Evolutionary conservation across 306 rosid species (phyloP).

Genomic region (Vigna radiata): DNA sequence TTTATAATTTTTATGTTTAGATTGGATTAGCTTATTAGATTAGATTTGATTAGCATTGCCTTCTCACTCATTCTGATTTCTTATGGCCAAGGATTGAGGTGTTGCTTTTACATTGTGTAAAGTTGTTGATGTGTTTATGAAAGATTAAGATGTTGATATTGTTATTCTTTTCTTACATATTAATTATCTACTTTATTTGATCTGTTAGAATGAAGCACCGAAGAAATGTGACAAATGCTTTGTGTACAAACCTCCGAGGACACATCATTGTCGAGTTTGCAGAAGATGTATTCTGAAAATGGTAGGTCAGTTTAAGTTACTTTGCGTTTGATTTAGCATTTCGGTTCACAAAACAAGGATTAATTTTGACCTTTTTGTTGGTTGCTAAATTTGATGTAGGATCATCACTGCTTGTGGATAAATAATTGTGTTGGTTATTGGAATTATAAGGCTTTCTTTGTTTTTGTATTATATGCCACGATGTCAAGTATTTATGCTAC

Average conservation of each 20-base stretch:
- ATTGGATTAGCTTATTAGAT: neutral
- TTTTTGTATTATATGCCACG: constrained; percentile 64
- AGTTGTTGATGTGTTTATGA: constrained; percentile 26
- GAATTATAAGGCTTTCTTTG: constrained; percentile 85
- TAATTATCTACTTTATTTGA: constrained; percentile 26
- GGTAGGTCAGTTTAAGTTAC: constrained; percentile 65
- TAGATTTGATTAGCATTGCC: neutral
- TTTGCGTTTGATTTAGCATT: constrained; percentile 20
- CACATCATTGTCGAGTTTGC: constrained; percentile 96
- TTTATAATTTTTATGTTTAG: neutral
- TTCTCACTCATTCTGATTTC: neutral
- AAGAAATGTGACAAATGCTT: constrained; percentile 81
- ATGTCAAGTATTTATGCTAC: constrained; percentile 64
- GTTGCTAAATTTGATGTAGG: constrained; percentile 64
- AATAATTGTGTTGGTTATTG: constrained; percentile 93
- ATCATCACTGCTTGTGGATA: constrained; percentile 92
- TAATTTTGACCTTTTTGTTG: constrained; percentile 6
- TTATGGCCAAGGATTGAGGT: neutral
- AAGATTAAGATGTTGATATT: constrained; percentile 29
- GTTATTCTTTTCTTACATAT: neutral
- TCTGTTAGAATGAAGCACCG: constrained; percentile 50
- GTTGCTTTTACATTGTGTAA: constrained; percentile 2
- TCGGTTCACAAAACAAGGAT: constrained; percentile 14
- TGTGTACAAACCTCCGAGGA: constrained; percentile 83
- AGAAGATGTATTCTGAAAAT: constrained; percentile 89